Conservation (phyloP, 2,329 filamentous ascomycete genomes). For the Colletotrichum trifolii region DNA sequence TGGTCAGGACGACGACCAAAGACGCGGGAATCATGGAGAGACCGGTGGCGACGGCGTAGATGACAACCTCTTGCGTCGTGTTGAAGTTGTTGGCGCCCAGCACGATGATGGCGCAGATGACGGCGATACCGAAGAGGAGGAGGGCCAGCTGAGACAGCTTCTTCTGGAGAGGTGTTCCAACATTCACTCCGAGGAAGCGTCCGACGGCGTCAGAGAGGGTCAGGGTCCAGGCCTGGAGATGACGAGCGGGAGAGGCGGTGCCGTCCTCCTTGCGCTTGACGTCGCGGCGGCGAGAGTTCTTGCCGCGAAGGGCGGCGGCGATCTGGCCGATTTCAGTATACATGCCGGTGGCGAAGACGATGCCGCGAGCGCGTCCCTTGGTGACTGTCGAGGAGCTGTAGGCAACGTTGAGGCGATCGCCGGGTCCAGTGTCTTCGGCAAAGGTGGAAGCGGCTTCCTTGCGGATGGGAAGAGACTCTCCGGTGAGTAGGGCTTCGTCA, state of each 20-base stretch:
- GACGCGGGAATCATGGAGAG: constrained; percentile 64
- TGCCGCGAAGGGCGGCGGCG: constrained; percentile 58
- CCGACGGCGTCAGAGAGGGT: constrained; percentile 51
- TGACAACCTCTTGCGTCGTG: constrained; percentile 52
- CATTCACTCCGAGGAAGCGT: constrained; percentile 60
- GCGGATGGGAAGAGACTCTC: constrained; percentile 70
- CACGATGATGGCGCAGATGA: constrained; percentile 58
- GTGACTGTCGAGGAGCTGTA: constrained; percentile 73
- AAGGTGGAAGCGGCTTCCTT: constrained; percentile 61
- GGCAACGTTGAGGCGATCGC: constrained; percentile 71
- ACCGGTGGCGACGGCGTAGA: constrained; percentile 58
- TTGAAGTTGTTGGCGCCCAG: constrained; percentile 55
- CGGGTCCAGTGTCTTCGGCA: constrained; percentile 55
- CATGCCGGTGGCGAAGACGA: constrained; percentile 71
- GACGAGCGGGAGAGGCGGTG: constrained; percentile 43
- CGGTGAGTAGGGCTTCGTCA: constrained; percentile 73
- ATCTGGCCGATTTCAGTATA: constrained; percentile 72
- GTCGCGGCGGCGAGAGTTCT: constrained; percentile 47
- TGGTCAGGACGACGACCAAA: constrained; percentile 64
- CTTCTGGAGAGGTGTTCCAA: constrained; percentile 76
- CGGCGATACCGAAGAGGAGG: constrained; percentile 70
- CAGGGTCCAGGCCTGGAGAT: constrained; percentile 50
- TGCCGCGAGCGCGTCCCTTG: constrained; percentile 68
- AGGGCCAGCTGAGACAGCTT: constrained; percentile 78
- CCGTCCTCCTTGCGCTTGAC: constrained; percentile 58